Conservation (phyloP, 495 filamentous ascomycete species). For the Penicillium paxilli region DNA sequence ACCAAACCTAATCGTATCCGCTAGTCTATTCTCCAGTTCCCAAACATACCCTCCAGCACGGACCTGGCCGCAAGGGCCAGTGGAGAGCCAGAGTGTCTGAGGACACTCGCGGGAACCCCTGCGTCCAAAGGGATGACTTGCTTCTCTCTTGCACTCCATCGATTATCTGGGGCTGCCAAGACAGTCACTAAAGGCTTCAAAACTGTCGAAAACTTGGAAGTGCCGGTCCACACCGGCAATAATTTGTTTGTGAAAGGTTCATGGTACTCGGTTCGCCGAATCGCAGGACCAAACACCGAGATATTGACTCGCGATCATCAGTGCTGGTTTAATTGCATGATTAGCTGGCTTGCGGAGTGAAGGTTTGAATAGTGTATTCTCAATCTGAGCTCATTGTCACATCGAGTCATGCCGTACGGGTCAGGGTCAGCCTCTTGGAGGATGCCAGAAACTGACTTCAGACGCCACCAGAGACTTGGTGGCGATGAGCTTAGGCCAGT, state of each 20-base stretch:
- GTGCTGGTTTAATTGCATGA: not conserved
- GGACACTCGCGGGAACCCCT: constrained; percentile 20
- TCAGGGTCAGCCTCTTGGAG: constrained; percentile 10
- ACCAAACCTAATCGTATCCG: not conserved
- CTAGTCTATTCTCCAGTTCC: not conserved
- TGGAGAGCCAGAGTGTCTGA: constrained; percentile 2
- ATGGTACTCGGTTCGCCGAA: not conserved
- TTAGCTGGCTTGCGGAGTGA: not conserved
- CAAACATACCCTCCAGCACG: constrained; percentile 9
- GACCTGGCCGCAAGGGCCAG: constrained; percentile 24
- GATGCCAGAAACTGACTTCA: constrained; percentile 1
- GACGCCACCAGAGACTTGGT: constrained; percentile 12
- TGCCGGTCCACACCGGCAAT: not conserved
- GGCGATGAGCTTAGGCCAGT: constrained; percentile 8
- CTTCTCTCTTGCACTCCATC: not conserved
- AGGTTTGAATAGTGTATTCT: constrained; percentile 17
- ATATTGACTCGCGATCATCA: not conserved
- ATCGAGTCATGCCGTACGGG: constrained; percentile 22
- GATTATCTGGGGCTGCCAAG: constrained; percentile 14
- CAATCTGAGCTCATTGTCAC: constrained; percentile 15
- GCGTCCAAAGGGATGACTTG: constrained; percentile 24
- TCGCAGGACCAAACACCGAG: not conserved
- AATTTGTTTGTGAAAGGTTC: not conserved
- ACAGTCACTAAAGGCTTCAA: not conserved
- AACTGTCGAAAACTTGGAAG: not conserved